Evolutionary conservation across 768 basidiomycete genomes (phyloP).

Genomic region (Rhodosporidiobolus odoratus): DNA sequence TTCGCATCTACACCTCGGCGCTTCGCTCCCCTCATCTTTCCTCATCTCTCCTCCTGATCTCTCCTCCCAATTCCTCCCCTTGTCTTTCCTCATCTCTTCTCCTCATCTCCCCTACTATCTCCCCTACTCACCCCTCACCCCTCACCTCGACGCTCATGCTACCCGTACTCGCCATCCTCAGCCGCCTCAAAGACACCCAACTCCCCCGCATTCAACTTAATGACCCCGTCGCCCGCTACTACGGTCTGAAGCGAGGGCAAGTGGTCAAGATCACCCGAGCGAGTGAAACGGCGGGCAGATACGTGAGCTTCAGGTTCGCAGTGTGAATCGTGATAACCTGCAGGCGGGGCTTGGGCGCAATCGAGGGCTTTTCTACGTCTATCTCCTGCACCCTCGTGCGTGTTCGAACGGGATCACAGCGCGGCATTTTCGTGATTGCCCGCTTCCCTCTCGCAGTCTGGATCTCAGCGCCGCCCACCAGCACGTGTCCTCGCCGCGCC

Average conservation of each 20-base stretch:
- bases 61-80: not conserved
- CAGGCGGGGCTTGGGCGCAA: not conserved
- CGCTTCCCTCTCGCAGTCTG: too few species aligned
- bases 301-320: slow-evolving; percentile 43
- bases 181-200: slow-evolving; percentile 95
- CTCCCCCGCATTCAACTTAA: slow-evolving; percentile 91
- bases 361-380: too few species aligned
- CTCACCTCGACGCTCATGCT: not conserved
- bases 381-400: too few species aligned
- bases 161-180: slow-evolving; percentile 44
- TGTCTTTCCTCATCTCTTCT: not conserved
- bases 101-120: not conserved
- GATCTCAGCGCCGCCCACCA: too few species aligned
- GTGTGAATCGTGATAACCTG: not conserved
- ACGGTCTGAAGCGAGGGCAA: slow-evolving; percentile 87
- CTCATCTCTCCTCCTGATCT: not conserved
- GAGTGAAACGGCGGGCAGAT: slow-evolving; percentile 91
- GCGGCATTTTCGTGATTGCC: too few species aligned
- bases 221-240: slow-evolving; percentile 98
- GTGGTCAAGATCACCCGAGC: slow-evolving; percentile 98
- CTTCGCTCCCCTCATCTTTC: not conserved
- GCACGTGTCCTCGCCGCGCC: too few species aligned
- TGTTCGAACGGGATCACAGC: too few species aligned
- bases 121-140: not conserved
- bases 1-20: not conserved